Evolutionary conservation across 768 basidiomycete species (phyloP).

Genomic region (Naganishia friedmannii): DNA sequence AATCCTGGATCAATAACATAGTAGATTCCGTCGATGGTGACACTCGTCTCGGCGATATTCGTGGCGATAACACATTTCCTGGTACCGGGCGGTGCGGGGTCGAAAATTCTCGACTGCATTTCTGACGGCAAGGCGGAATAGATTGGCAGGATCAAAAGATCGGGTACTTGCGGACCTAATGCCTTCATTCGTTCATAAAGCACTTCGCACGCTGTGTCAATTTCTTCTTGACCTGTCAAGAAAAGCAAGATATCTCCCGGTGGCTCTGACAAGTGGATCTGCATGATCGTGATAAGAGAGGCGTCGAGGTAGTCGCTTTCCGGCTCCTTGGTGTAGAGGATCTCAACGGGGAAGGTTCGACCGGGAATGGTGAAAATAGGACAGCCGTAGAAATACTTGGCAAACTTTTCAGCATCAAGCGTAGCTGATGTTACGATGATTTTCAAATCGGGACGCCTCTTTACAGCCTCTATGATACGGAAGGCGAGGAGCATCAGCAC

Average conservation of each 20-base stretch:
- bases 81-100: constrained; percentile 95
- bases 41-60: constrained; percentile 95
- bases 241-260: constrained; percentile 94
- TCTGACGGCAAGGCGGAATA: constrained; percentile 98
- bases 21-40: constrained; percentile 98
- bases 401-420: constrained; percentile 98
- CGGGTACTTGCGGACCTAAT: constrained; percentile 95
- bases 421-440: constrained; percentile 98
- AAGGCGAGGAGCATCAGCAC: constrained; percentile 11
- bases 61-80: constrained; percentile 99
- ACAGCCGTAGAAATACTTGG: constrained; percentile 97
- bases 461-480: constrained; percentile 73
- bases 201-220: constrained; percentile 95
- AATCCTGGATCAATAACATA: constrained; percentile 99
- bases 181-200: constrained; percentile 98
- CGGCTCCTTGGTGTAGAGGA: constrained; percentile 97
- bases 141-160: constrained; percentile 92
- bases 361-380: constrained; percentile 99
- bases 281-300: constrained; percentile 97
- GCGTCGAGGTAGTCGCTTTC: constrained; percentile 97
- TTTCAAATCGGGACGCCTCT: constrained; percentile 90
- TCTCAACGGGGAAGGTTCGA: constrained; percentile 96
- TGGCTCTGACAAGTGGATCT: constrained; percentile 97
- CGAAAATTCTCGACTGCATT: constrained; percentile 96
- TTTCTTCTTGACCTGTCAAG: constrained; percentile 97